Conservation (phyloP, 352 stramenopile species). For the Phytophthora tubulina region DNA sequence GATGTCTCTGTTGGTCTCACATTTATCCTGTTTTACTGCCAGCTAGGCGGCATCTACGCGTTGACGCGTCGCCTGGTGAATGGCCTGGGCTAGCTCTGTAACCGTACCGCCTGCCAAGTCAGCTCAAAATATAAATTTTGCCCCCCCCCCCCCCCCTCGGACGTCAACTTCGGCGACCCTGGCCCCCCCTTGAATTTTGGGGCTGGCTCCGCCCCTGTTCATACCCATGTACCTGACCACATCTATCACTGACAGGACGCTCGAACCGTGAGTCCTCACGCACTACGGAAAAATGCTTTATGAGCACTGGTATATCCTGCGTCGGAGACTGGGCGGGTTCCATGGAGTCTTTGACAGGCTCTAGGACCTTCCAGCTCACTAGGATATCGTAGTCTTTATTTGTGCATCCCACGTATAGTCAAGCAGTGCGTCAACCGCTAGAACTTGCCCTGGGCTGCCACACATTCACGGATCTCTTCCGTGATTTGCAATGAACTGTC, state of each 20-base stretch:
- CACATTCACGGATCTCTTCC: constrained; percentile 36
- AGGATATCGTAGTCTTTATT: constrained; percentile 16
- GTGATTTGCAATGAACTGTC: constrained; percentile 36
- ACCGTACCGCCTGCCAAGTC: constrained; percentile 19
- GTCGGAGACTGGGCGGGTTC: constrained; percentile 12
- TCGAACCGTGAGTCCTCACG: constrained; percentile 1
- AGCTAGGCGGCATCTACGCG: background rate
- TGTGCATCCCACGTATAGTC: constrained; percentile 3
- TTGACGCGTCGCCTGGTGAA: background rate
- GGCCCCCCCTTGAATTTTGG: too few relatives aligned
- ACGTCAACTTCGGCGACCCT: too few relatives aligned
- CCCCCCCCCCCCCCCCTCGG: too few relatives aligned
- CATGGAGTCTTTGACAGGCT: constrained; percentile 20
- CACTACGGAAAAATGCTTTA: constrained; percentile 1
- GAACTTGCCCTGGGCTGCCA: constrained; percentile 29
- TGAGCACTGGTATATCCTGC: constrained; percentile 10
- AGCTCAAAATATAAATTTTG: background rate
- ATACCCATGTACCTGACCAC: background rate
- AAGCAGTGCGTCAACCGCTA: constrained; percentile 15
- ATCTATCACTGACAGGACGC: background rate
- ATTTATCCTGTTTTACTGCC: background rate
- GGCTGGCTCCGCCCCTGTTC: too few relatives aligned
- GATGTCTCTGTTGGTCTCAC: too few relatives aligned
- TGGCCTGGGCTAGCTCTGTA: background rate
- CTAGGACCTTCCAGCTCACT: constrained; percentile 23